A percentile compares a stretch with the other conserved stretches of the same genome.
phyloP scores from a whole-genome alignment of 768 basidiomycete genomes.

The Tephrocybe sp. region DNA sequence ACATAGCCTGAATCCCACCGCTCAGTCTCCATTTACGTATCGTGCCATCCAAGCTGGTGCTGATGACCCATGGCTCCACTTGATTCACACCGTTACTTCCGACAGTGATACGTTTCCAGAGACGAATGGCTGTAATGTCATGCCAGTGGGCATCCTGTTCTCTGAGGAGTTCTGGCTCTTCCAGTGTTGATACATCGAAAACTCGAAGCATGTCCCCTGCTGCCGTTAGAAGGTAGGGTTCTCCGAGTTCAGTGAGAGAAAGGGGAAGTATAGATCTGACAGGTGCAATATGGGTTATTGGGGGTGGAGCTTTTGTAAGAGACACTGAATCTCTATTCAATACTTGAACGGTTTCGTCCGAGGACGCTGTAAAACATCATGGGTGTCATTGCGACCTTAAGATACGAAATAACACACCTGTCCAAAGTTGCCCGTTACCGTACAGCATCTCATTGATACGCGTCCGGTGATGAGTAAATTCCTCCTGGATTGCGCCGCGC shows the following conservation, averaged over 20 bases:
- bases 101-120: conserved; percentile 60
- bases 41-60: conserved; percentile 82
- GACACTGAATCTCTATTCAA: conserved; percentile 37
- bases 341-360: conserved; percentile 81
- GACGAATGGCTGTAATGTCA: conserved; percentile 72
- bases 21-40: conserved; percentile 80
- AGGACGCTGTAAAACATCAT: conserved; percentile 68
- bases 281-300: conserved; percentile 56
- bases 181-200: conserved; percentile 70
- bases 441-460: conserved; percentile 72
- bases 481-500: conserved; percentile 47
- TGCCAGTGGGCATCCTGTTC: conserved; percentile 88
- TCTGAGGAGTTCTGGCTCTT: conserved; percentile 67
- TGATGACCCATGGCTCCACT: conserved; percentile 80
- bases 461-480: conserved; percentile 75
- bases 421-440: conserved; percentile 81
- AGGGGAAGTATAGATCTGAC: conserved; percentile 77
- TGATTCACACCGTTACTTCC: conserved; percentile 43
- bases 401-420: conserved; percentile 46
- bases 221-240: conserved; percentile 79
- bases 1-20: conserved; percentile 34
- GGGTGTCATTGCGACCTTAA: background rate
- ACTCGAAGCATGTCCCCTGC: conserved; percentile 80
- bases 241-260: conserved; percentile 55
- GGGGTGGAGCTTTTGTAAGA: conserved; percentile 38